phyloP scores from a whole-genome alignment of 2,329 filamentous ascomycete genomes.

The Aspergillus ochraceoroseus region DNA sequence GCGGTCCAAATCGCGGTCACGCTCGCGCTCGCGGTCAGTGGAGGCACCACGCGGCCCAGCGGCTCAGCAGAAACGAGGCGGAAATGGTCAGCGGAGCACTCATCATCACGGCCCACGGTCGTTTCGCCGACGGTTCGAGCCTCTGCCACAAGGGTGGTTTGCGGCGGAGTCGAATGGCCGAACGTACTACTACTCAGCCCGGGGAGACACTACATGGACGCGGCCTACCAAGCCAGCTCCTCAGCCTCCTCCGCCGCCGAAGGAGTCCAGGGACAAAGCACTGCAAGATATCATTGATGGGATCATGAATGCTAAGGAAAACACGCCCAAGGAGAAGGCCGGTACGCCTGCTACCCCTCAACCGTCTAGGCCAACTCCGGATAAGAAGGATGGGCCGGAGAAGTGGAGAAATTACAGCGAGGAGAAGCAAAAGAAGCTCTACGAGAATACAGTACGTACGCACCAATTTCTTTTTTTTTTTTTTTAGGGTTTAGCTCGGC shows the following conservation, averaged over 20 bases:
- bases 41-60: constrained; percentile 44
- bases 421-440: constrained; percentile 92
- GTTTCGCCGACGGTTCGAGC: constrained; percentile 53
- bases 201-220: constrained; percentile 75
- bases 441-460: constrained; percentile 77
- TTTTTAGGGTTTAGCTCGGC: no score
- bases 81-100: constrained; percentile 55
- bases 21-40: constrained; percentile 47
- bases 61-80: constrained; percentile 48
- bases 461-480: background rate
- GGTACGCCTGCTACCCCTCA: constrained; percentile 63
- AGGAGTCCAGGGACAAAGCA: constrained; percentile 67
- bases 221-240: constrained; percentile 66
- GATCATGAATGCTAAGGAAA: constrained; percentile 65
- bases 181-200: constrained; percentile 79
- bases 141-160: constrained; percentile 82
- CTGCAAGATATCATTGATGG: constrained; percentile 82
- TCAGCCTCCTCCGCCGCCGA: constrained; percentile 57
- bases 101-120: constrained; percentile 54
- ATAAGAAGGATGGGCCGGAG: constrained; percentile 42
- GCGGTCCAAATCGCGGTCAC: constrained; percentile 47
- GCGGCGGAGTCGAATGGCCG: constrained; percentile 67
- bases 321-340: constrained; percentile 51
- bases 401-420: constrained; percentile 50
- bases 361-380: constrained; percentile 53